These are phyloP conservation scores for Mucuna pruriens DNA, from an alignment of 306 rosid species.

Conservation along the genomic window DNA sequence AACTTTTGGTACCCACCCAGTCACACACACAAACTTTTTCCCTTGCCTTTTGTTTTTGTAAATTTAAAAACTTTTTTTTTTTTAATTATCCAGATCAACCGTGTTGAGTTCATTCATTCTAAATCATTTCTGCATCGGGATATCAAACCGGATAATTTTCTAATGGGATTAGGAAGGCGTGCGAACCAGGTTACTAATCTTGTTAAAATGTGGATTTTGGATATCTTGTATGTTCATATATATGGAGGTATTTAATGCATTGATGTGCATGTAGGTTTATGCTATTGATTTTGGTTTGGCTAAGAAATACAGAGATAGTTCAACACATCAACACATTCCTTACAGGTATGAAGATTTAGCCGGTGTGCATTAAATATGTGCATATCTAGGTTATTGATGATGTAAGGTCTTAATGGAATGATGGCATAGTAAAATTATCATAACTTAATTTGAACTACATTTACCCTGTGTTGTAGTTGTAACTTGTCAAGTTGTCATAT, in stretches of 20 bases:
- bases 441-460: neutral
- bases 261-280: slow-evolving; percentile 57
- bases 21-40: neutral
- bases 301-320: slow-evolving; percentile 89
- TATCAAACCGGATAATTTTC: slow-evolving; percentile 96
- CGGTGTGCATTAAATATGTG: neutral
- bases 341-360: slow-evolving; percentile 70
- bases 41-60: neutral
- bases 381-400: slow-evolving; percentile 20
- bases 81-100: slow-evolving; percentile 67
- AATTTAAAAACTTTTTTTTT: neutral
- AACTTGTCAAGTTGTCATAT: slow-evolving; percentile 15
- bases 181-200: slow-evolving; percentile 77
- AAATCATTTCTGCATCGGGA: slow-evolving; percentile 95
- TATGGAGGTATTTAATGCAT: slow-evolving; percentile 35
- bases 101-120: slow-evolving; percentile 90
- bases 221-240: neutral
- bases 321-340: slow-evolving; percentile 96
- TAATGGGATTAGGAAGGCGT: slow-evolving; percentile 98
- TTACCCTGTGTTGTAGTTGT: neutral
- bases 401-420: slow-evolving; percentile 19
- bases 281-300: slow-evolving; percentile 96
- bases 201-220: slow-evolving; percentile 21
- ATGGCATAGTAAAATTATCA: neutral
- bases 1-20: neutral